Evolutionary conservation across 805 yeast genomes (phyloP), one percentile per base, ranked within the genome.

Genomic region (Pachysolen tannophilus): DNA sequence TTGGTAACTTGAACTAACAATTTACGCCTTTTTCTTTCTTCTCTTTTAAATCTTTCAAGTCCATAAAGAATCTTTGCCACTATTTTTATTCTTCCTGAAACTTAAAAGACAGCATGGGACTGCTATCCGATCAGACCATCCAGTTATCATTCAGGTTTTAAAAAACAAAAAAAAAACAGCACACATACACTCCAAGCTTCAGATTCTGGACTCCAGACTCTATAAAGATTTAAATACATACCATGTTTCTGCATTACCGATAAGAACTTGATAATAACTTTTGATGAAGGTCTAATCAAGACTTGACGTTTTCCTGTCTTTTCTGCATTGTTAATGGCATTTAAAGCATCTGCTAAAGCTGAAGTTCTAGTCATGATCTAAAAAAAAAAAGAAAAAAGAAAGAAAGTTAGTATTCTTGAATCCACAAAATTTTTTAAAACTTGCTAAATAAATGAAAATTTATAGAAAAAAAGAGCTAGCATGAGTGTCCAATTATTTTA

Each of bases 251-350:
- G 97, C 85, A 88, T 88, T 58, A 88, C 97, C 63, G 85, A 76
- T 67, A 88, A 76, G 73, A 87, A 90, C 75, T 87, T 90, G 82
- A 88, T 77, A 75, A 88, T 87, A 61, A 88, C 97, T 82, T 88
- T 88, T 63, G 97, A 88, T 39, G 97, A 86, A 53, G 97, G 97
- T 81, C 97, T 85, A 71, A 88, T 81, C 63, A 88, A 72, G 57
- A 88, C 97, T 76, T 88, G 97, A 77, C 97, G 84, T 78, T 88
- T 90, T 72, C 97, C 97, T 69, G 96, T 81, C 72, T 87, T 90
- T 75, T 90, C 97, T 72, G 97, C 97, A 71, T 90, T 88, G 90
- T 88, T 87, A 72, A 88, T 88, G 60, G 95, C 82, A 73, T 90
- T 90, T 63, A 88, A 82, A 65, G 97, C 97, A 76, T 88, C 97